Evolutionary conservation across 768 basidiomycete genomes (phyloP), one percentile per base, ranked within the genome.

Genomic region (Xerocomus brunneocitrinus): DNA sequence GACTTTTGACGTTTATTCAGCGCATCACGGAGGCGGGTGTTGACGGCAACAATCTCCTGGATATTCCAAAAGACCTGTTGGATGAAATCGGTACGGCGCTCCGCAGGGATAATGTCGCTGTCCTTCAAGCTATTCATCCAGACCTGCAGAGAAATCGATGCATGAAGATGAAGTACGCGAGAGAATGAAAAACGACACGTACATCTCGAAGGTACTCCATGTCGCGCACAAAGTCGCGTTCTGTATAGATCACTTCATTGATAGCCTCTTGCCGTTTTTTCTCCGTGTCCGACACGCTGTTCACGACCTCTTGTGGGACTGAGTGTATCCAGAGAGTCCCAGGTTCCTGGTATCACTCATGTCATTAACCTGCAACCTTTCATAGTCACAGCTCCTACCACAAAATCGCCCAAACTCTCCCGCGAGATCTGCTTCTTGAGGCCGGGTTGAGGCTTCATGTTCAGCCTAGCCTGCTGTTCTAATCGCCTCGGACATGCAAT

Each of bases 11-110:
- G 83, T 72, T 95, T 97, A 59, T 85, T 95, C 48, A 99, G 79
- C 6, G 91, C 87, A 65, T 99, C 97, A 3, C 93, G 85, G n/a
- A 99, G 78, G 16, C 87, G 80, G 1, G 81, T 90, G 68, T 95
- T 98, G 60, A 98, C 94, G 0, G 82, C 80, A 51, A 98, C 87
- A 60, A 99, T 94, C 58, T 97, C 94, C 59, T 87, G 82, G 22
- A 98, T 79, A 67, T 99, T 99, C 97, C 97, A 98, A 72, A 99
- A 98, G 42, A 98, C 94, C 65, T 97, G 95, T 27, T 84, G 79
- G 31, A 98, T 75, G 69, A 99, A 97, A 62, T 91, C 88, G 22
- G 84, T 84, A 19, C 91, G 82, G 45, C 90, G 80, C 0, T 80
- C 76, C 32, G 79, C 75, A 2, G 93, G 86, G 47, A 98, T 87